These are phyloP conservation scores for Entomophthora muscae DNA, from an alignment of 371 early-diverging fungal species.

Conservation along the genomic window DNA sequence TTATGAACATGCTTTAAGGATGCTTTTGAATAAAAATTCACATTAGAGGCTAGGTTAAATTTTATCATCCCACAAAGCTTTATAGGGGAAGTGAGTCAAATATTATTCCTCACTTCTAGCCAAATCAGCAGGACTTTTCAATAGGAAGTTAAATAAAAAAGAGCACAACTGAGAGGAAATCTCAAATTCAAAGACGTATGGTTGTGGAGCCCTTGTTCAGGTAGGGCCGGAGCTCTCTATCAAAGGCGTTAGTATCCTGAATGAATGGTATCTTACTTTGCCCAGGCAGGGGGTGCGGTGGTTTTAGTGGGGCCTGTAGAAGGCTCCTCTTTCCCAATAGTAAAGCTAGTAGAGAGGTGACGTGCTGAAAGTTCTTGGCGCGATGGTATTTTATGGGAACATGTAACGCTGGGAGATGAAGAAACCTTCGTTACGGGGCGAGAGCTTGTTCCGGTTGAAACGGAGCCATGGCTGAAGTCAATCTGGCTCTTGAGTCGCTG, in stretches of 20 bases:
- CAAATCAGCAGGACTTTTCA: too few species aligned
- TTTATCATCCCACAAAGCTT: too few species aligned
- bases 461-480: background rate
- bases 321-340: background rate
- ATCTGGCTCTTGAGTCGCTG: background rate
- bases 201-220: background rate
- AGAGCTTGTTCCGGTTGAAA: background rate
- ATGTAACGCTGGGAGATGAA: background rate
- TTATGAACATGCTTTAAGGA: too few species aligned
- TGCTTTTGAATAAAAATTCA: too few species aligned
- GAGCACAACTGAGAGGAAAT: too few species aligned
- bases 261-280: background rate
- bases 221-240: slow-evolving; percentile 2
- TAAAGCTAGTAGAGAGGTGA: background rate
- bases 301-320: background rate
- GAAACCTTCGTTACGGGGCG: background rate
- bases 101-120: too few species aligned
- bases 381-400: background rate
- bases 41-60: too few species aligned
- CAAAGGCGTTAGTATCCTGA: background rate
- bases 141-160: too few species aligned
- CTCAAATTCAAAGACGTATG: background rate
- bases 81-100: too few species aligned
- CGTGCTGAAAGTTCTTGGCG: background rate
- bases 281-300: background rate